Evolutionary conservation across 192 early-diverging fungal species (phyloP).

Genomic region (Coemansia sp.): DNA sequence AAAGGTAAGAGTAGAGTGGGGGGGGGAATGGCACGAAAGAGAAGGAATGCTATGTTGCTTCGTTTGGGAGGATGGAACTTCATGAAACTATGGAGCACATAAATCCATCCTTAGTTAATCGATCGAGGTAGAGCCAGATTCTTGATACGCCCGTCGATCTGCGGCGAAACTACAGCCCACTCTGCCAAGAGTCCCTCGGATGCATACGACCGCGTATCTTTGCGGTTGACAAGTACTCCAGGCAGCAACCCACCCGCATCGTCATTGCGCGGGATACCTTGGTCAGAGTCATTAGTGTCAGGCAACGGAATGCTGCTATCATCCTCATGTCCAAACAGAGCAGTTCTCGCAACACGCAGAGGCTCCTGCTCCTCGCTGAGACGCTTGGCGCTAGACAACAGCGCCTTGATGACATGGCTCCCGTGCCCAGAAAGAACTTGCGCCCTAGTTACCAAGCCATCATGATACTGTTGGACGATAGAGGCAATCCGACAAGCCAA

Average conservation of each 20-base stretch:
- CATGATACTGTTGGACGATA: conserved; percentile 30
- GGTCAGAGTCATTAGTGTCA: neutral
- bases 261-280: conserved; percentile 34
- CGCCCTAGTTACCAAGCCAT: conserved; percentile 20
- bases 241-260: conserved; percentile 37
- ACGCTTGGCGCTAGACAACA: conserved; percentile 35
- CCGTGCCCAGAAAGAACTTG: conserved; percentile 16
- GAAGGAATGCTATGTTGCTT: neutral
- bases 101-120: neutral
- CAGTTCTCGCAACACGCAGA: conserved; percentile 36
- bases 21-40: neutral
- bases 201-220: conserved; percentile 23
- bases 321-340: conserved; percentile 48
- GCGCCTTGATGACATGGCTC: conserved; percentile 21
- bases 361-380: conserved; percentile 32
- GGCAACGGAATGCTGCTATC: conserved; percentile 21
- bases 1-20: neutral
- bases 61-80: no score
- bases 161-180: conserved; percentile 63
- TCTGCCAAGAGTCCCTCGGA: conserved; percentile 53
- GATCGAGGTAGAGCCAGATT: conserved; percentile 14
- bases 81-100: neutral
- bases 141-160: conserved; percentile 59
- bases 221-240: conserved; percentile 46
- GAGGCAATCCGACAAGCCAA: conserved; percentile 27